A percentile compares a stretch with the other conserved stretches of the same genome.
Evolutionary conservation across 179 eudicot genomes (phyloP).

Genomic region (Spergularia azorica): DNA sequence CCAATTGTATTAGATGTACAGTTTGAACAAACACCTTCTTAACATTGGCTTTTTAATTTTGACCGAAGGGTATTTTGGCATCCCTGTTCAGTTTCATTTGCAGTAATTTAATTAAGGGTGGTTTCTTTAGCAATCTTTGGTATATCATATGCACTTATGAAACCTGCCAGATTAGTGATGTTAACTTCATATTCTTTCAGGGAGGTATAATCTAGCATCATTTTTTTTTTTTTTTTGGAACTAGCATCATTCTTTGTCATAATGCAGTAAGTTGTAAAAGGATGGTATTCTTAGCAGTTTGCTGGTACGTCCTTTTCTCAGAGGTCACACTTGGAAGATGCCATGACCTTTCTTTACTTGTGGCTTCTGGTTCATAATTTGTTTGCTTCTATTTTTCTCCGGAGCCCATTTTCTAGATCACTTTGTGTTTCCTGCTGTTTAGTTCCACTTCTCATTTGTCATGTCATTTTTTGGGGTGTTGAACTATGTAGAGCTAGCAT

Average conservation of each 20-base stretch:
- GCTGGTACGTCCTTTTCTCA: slow-evolving; percentile 5
- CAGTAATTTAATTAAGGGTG: slow-evolving; percentile 4
- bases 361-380: neutral
- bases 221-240: neutral
- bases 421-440: too few relatives aligned
- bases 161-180: neutral
- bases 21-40: slow-evolving; percentile 15
- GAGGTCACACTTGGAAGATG: slow-evolving; percentile 4
- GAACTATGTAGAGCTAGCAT: too few relatives aligned
- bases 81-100: slow-evolving; percentile 6
- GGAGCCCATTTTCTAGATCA: too few relatives aligned
- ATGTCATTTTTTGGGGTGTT: too few relatives aligned
- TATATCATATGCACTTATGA: slow-evolving; percentile 31
- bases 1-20: slow-evolving; percentile 34
- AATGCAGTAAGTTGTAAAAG: neutral
- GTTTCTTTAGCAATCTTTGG: slow-evolving; percentile 7
- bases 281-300: slow-evolving; percentile 1
- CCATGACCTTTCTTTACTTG: neutral
- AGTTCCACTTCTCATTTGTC: too few relatives aligned
- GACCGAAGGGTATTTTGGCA: neutral
- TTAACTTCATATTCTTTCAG: slow-evolving; percentile 11
- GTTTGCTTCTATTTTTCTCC: neutral
- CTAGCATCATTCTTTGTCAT: too few relatives aligned
- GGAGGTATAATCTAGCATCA: neutral
- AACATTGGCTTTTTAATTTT: slow-evolving; percentile 11